Conservation (phyloP, 129 eudicot species). For the Erigeron canadensis region DNA sequence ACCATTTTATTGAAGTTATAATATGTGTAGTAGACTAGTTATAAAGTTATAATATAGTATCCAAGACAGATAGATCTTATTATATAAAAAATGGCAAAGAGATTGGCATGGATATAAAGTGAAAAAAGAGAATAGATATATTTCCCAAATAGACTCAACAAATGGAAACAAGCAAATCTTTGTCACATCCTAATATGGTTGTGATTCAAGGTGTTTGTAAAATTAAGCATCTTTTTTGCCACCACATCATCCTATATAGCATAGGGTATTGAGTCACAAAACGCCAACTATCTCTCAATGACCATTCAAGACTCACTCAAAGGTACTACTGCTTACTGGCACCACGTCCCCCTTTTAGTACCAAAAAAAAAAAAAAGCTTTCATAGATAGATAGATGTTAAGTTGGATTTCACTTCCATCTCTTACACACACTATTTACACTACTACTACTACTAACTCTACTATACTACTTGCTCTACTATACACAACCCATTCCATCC, state of each 20-base stretch:
- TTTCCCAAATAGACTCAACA: slow-evolving; percentile 41
- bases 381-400: too few relatives aligned
- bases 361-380: too few relatives aligned
- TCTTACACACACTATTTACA: slow-evolving; percentile 16
- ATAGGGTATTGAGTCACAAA: slow-evolving; percentile 31
- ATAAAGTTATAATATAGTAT: too few relatives aligned
- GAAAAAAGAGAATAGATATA: slow-evolving; percentile 13
- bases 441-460: background rate
- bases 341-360: slow-evolving; percentile 34
- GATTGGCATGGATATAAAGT: slow-evolving; percentile 27
- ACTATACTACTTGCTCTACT: too few relatives aligned
- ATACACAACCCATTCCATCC: background rate
- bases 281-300: slow-evolving; percentile 31
- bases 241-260: slow-evolving; percentile 17
- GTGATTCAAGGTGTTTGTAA: slow-evolving; percentile 27
- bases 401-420: slow-evolving; percentile 33
- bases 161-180: slow-evolving; percentile 41
- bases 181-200: slow-evolving; percentile 40
- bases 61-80: background rate
- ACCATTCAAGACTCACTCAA: slow-evolving; percentile 35
- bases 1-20: too few relatives aligned
- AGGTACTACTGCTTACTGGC: slow-evolving; percentile 35
- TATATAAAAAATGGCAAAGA: slow-evolving; percentile 28
- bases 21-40: too few relatives aligned
- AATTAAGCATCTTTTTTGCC: slow-evolving; percentile 38